These are phyloP conservation scores for Oryza punctata DNA, from an alignment of 176 grass and related monocot genomes.

Conservation along the genomic window DNA sequence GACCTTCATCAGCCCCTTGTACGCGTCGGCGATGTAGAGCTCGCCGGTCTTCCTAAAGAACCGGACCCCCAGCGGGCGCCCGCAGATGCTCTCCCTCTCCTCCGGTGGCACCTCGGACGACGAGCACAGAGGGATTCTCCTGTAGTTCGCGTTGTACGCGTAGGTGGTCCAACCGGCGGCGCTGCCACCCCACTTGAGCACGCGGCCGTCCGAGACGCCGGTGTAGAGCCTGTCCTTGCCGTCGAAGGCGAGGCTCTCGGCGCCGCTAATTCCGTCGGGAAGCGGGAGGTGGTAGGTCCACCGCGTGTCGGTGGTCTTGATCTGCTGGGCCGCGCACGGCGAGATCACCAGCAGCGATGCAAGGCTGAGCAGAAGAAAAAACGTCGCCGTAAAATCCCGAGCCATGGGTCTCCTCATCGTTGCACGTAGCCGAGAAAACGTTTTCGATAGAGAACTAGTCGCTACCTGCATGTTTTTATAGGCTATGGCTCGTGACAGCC, in stretches of 20 bases:
- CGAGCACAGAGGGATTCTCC: constrained; percentile 17
- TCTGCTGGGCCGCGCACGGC: not conserved
- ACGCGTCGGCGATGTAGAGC: constrained; percentile 71
- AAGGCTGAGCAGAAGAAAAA: not conserved
- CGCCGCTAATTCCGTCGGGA: constrained; percentile 16
- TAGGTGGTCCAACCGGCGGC: constrained; percentile 45
- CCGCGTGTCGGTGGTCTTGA: constrained; percentile 29
- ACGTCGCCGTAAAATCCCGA: not conserved
- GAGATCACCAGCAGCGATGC: not conserved
- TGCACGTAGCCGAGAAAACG: not conserved
- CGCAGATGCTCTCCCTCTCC: constrained; percentile 52
- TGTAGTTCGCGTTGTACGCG: constrained; percentile 43
- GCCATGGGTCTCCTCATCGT: not conserved
- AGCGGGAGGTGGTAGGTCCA: constrained; percentile 23
- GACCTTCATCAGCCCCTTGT: constrained; percentile 53
- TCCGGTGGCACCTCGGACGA: not conserved
- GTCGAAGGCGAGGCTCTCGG: constrained; percentile 68
- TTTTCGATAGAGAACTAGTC: not conserved
- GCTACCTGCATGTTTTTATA: not conserved
- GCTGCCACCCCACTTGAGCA: constrained; percentile 56
- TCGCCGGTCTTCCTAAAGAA: constrained; percentile 52
- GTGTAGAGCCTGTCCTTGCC: constrained; percentile 51
- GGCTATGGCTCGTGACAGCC: not conserved
- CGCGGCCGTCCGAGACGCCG: constrained; percentile 54
- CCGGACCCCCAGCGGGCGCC: constrained; percentile 50